Percentiles rank a stretch among this genome's conserved stretches.
These are phyloP conservation scores for Macrolepiota albuminosa DNA, from an alignment of 768 basidiomycete species.

Conservation along the genomic window DNA sequence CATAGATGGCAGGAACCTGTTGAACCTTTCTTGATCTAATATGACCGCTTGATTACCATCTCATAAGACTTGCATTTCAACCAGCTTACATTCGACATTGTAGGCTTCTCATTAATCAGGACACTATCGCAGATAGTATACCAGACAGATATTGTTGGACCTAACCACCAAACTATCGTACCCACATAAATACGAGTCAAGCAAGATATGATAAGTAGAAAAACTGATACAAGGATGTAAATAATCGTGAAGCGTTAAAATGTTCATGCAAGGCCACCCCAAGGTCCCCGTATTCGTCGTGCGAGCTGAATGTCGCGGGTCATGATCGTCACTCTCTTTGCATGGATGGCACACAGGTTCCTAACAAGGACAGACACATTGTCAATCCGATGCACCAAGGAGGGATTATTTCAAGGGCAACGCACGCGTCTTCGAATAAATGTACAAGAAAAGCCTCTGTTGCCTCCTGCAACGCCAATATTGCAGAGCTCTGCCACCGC, in stretches of 20 bases:
- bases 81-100: not conserved
- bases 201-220: conserved; percentile 11
- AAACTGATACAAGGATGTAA: conserved; percentile 12
- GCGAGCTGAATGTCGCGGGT: conserved; percentile 96
- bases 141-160: not conserved
- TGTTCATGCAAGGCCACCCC: conserved; percentile 63
- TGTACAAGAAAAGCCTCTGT: conserved; percentile 94
- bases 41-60: conserved; percentile 45
- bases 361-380: conserved; percentile 33
- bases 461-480: conserved; percentile 93
- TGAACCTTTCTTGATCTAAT: conserved; percentile 90
- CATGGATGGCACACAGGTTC: conserved; percentile 95
- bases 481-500: conserved; percentile 94
- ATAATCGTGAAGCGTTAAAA: conserved; percentile 3
- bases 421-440: conserved; percentile 97
- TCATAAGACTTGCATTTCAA: not conserved
- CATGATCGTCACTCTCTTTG: conserved; percentile 98
- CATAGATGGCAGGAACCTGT: conserved; percentile 39
- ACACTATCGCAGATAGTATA: not conserved
- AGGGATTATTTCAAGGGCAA: conserved; percentile 18
- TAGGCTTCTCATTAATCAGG: not conserved
- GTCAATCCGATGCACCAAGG: conserved; percentile 3
- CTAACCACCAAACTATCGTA: conserved; percentile 7
- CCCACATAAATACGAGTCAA: conserved; percentile 5
- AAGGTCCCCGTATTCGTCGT: conserved; percentile 88